These are phyloP conservation scores for Cydonia oblonga DNA, from an alignment of 331 rosid species.

Conservation along the genomic window DNA sequence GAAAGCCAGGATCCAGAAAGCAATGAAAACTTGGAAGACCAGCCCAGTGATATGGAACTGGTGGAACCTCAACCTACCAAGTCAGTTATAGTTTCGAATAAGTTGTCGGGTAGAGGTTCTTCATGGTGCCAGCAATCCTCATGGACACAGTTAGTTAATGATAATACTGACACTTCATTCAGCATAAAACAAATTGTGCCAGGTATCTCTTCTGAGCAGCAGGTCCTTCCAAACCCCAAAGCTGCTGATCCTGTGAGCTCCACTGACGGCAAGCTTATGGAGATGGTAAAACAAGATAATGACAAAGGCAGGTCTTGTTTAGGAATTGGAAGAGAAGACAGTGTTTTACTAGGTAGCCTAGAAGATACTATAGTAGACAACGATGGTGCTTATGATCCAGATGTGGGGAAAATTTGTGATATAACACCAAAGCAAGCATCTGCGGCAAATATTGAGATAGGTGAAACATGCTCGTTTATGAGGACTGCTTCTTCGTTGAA, in stretches of 20 bases:
- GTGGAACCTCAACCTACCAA: slow-evolving; percentile 10
- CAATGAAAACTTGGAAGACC: slow-evolving; percentile 6
- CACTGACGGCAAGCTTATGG: slow-evolving; percentile 14
- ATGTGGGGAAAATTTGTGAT: slow-evolving; percentile 17
- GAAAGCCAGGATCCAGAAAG: slow-evolving; percentile 8
- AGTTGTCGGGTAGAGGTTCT: slow-evolving; percentile 47
- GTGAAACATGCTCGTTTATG: slow-evolving; percentile 61
- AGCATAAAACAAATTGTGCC: slow-evolving; percentile 55
- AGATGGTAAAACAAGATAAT: slow-evolving; percentile 11
- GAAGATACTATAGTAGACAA: slow-evolving; percentile 13
- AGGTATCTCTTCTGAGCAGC: slow-evolving; percentile 27
- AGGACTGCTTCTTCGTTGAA: slow-evolving; percentile 60
- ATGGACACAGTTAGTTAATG: slow-evolving; percentile 67
- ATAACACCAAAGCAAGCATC: slow-evolving; percentile 19
- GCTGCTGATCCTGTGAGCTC: slow-evolving; percentile 9
- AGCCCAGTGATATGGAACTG: background rate
- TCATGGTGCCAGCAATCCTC: slow-evolving; percentile 64
- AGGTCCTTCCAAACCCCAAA: slow-evolving; percentile 11
- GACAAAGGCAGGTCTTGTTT: slow-evolving; percentile 5
- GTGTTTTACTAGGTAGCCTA: background rate
- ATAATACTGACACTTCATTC: slow-evolving; percentile 31
- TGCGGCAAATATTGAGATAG: slow-evolving; percentile 20
- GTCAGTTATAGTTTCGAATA: slow-evolving; percentile 9
- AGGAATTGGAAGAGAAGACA: background rate
- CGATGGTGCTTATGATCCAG: slow-evolving; percentile 9